phyloP scores from a whole-genome alignment of 352 stramenopile genomes.

The Globisporangium solare region DNA sequence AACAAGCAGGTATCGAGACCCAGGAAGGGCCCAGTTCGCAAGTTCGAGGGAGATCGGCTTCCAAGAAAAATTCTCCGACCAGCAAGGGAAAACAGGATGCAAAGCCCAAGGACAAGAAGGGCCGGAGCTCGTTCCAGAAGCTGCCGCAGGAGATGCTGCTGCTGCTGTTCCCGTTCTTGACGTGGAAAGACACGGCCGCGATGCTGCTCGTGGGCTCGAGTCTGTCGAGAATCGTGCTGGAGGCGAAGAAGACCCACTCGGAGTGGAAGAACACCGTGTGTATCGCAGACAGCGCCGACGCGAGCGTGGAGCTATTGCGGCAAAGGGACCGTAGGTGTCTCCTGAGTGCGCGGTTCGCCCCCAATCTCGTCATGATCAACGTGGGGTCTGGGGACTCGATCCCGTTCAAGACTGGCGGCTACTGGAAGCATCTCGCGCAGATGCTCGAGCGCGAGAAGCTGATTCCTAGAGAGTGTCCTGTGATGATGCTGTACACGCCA shows the following conservation, averaged over 20 bases:
- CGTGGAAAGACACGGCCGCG: constrained; percentile 37
- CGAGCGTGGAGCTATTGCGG: constrained; percentile 33
- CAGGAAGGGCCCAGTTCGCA: neutral
- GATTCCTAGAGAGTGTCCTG: constrained; percentile 30
- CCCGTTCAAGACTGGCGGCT: constrained; percentile 27
- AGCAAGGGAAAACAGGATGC: neutral
- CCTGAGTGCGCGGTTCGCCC: constrained; percentile 32
- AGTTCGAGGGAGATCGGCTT: neutral
- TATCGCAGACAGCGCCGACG: constrained; percentile 10
- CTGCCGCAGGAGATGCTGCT: constrained; percentile 43
- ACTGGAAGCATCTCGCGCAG: constrained; percentile 34
- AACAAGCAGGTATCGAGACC: neutral
- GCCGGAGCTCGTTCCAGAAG: constrained; percentile 6
- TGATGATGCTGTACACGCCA: constrained; percentile 35
- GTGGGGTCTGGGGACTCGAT: constrained; percentile 21
- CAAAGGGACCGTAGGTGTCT: constrained; percentile 22
- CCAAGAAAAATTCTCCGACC: neutral
- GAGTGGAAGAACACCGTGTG: constrained; percentile 41
- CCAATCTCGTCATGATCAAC: constrained; percentile 34
- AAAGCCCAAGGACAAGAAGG: neutral
- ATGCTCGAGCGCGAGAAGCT: constrained; percentile 30
- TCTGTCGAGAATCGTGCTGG: constrained; percentile 20
- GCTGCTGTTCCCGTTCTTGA: constrained; percentile 36
- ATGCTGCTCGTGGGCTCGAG: constrained; percentile 27
- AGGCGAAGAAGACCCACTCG: constrained; percentile 15